Conservation (phyloP, 257 asterid genomes). For the Petunia secreta region DNA sequence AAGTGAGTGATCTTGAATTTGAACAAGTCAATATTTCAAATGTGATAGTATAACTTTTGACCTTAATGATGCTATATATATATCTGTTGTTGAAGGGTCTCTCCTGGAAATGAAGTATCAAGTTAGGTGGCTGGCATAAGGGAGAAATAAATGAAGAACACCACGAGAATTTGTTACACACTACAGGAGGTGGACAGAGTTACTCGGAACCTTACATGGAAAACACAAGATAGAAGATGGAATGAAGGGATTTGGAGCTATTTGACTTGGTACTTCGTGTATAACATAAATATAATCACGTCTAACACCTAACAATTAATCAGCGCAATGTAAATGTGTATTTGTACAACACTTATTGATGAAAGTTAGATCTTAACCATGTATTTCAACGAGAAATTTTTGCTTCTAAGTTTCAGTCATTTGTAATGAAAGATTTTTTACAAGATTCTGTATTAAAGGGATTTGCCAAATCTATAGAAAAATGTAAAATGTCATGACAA, state of each 20-base stretch:
- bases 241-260: neutral
- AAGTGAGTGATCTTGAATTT: constrained; percentile 40
- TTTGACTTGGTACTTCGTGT: neutral
- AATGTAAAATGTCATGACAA: no score
- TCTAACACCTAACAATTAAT: neutral
- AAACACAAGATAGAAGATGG: neutral
- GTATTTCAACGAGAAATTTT: neutral
- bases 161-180: neutral
- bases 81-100: constrained; percentile 35
- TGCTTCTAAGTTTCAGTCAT: no score
- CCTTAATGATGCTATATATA: neutral
- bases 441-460: no score
- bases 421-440: no score
- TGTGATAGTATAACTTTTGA: no score
- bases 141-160: neutral
- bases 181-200: neutral
- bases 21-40: neutral
- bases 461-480: no score
- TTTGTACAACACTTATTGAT: neutral
- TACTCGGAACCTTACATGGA: neutral
- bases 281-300: neutral
- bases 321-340: neutral
- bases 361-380: neutral
- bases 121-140: neutral
- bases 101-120: constrained; percentile 29